Conservation (phyloP, 352 stramenopile genomes). For the Pythium grandisporangium region DNA sequence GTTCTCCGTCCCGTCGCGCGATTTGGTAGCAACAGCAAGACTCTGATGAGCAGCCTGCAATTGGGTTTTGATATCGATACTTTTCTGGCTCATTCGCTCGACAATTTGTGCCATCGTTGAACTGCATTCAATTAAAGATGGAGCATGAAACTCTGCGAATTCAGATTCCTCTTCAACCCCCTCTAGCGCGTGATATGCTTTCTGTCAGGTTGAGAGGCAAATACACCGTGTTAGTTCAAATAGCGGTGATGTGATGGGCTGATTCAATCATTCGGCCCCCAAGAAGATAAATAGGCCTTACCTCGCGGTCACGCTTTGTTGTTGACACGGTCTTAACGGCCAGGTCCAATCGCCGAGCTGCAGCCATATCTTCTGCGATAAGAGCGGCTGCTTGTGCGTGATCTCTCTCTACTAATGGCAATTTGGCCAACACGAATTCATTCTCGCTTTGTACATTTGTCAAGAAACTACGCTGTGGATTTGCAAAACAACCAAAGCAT, state of each 20-base stretch:
- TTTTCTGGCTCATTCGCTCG: constrained; percentile 21
- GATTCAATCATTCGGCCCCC: no score
- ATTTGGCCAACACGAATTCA: constrained; percentile 30
- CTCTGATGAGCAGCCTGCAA: constrained; percentile 3
- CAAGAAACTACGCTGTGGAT: constrained; percentile 34
- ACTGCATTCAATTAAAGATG: constrained; percentile 47
- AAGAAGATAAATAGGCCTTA: no score
- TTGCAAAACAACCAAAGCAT: no score
- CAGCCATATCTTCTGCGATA: constrained; percentile 31
- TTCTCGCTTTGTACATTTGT: constrained; percentile 34
- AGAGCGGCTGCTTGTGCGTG: constrained; percentile 30
- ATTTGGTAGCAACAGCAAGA: constrained; percentile 11
- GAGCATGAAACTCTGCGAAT: constrained; percentile 61
- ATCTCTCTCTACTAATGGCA: constrained; percentile 49
- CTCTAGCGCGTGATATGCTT: constrained; percentile 38
- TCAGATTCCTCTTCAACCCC: constrained; percentile 71
- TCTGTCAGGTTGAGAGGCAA: no score
- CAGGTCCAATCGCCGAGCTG: constrained; percentile 13
- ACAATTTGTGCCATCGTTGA: constrained; percentile 41
- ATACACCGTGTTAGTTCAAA: no score
- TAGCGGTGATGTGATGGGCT: not conserved
- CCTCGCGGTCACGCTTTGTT: constrained; percentile 35
- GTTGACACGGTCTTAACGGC: constrained; percentile 16
- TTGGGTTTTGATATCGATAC: constrained; percentile 11
- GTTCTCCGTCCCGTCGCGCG: constrained; percentile 10